Evolutionary conservation across 345 rosid genomes (phyloP).

Genomic region (Orychophragmus violaceus): DNA sequence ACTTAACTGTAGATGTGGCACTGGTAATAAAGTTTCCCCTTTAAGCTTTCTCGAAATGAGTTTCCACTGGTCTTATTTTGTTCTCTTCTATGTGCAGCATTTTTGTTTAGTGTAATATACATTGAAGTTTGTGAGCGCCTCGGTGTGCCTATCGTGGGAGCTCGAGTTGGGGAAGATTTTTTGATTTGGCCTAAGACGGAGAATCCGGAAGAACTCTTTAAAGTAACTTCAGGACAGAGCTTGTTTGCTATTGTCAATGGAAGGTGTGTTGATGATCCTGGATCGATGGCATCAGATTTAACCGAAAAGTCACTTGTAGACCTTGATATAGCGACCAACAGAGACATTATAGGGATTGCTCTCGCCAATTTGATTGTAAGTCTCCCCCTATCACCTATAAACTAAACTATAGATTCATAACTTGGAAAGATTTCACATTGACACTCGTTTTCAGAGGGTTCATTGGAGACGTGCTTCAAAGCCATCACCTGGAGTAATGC

Average conservation of each 20-base stretch:
- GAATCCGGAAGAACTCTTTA: slow-evolving; percentile 87
- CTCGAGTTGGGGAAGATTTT: slow-evolving; percentile 92
- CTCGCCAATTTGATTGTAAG: slow-evolving; percentile 90
- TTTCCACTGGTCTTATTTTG: too few species aligned
- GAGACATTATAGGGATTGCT: slow-evolving; percentile 87
- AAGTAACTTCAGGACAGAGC: slow-evolving; percentile 72
- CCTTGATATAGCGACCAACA: slow-evolving; percentile 73
- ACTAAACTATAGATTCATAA: neutral
- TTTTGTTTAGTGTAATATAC: slow-evolving; percentile 87
- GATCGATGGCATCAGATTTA: slow-evolving; percentile 84
- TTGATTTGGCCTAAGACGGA: slow-evolving; percentile 84
- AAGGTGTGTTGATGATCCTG: slow-evolving; percentile 79
- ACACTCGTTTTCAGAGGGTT: slow-evolving; percentile 87
- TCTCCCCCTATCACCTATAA: neutral
- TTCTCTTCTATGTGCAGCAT: slow-evolving; percentile 43
- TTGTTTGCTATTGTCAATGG: slow-evolving; percentile 81
- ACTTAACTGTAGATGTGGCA: slow-evolving; percentile 63
- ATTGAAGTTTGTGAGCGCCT: slow-evolving; percentile 83
- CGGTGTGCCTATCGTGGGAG: slow-evolving; percentile 74
- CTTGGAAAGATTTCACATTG: neutral
- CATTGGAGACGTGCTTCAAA: slow-evolving; percentile 91
- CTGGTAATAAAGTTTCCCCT: slow-evolving; percentile 44
- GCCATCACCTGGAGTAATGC: slow-evolving; percentile 68
- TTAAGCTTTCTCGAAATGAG: too few species aligned
- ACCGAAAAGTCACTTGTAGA: slow-evolving; percentile 65